Conservation (phyloP, 2,329 filamentous ascomycete genomes). For the Beauveria asiatica region DNA sequence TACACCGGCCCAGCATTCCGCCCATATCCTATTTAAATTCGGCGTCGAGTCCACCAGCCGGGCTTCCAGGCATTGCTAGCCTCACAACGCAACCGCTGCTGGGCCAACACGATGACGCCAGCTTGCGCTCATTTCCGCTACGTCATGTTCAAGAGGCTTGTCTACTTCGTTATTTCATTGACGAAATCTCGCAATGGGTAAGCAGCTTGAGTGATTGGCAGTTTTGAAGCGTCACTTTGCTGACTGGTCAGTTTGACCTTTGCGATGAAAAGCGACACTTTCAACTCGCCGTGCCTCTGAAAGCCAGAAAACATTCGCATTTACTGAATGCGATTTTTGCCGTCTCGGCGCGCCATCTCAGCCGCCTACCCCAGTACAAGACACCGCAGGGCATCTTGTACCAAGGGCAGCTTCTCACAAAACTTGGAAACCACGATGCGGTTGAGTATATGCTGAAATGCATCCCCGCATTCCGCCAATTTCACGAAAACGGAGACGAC, state of each 20-base stretch:
- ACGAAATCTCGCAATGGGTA: conserved; percentile 33
- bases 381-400: conserved; percentile 28
- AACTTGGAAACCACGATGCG: conserved; percentile 28
- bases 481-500: conserved; percentile 28
- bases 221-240: background rate
- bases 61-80: conserved; percentile 6
- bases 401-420: conserved; percentile 28
- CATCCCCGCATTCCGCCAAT: conserved; percentile 30
- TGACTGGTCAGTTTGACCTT: conserved; percentile 27
- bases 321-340: conserved; percentile 33
- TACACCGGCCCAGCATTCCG: background rate
- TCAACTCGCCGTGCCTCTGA: conserved; percentile 28
- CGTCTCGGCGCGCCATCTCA: conserved; percentile 30
- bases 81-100: background rate
- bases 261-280: conserved; percentile 33
- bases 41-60: background rate
- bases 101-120: background rate
- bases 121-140: conserved; percentile 21
- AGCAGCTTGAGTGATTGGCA: background rate
- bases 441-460: conserved; percentile 33
- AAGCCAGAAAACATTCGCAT: conserved; percentile 27
- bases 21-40: conserved; percentile 3
- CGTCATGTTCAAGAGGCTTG: conserved; percentile 29
- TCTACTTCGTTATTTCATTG: conserved; percentile 30
- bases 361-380: conserved; percentile 29